A percentile compares a stretch with the other conserved stretches of the same genome.
Conservation (phyloP, 78 protist genomes). For the Andalucia godoyi region DNA sequence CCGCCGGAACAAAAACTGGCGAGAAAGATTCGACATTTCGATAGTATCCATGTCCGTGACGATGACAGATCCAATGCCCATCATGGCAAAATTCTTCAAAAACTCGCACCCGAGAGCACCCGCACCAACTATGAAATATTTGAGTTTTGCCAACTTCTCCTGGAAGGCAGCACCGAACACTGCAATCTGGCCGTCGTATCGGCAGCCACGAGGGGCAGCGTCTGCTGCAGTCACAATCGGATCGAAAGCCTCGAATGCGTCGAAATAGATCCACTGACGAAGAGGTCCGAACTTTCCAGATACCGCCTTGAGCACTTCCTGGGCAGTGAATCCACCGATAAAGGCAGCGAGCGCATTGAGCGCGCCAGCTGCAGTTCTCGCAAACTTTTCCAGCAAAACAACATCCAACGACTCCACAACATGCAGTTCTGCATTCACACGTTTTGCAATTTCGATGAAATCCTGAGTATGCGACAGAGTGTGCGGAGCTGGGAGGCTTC, state of each 20-base stretch:
- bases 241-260: conserved; percentile 19
- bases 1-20: conserved; percentile 93
- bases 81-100: conserved; percentile 79
- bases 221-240: conserved; percentile 8
- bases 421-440: neutral
- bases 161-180: conserved; percentile 29
- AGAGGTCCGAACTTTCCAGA: conserved; percentile 41
- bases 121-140: conserved; percentile 83
- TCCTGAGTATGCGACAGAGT: neutral
- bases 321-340: conserved; percentile 51
- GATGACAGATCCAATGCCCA: conserved; percentile 65
- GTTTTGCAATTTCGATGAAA: neutral
- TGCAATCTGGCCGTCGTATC: conserved; percentile 42
- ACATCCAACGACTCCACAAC: neutral
- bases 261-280: conserved; percentile 42
- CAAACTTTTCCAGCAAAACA: neutral
- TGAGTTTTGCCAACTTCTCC: neutral
- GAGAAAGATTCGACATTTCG: conserved; percentile 80
- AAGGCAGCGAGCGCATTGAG: conserved; percentile 24
- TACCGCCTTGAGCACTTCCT: conserved; percentile 57
- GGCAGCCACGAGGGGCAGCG: neutral
- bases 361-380: neutral
- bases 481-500: neutral
- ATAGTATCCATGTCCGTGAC: conserved; percentile 96
- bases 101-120: conserved; percentile 99